These are phyloP conservation scores for Vigna angularis DNA, from an alignment of 306 rosid genomes.

Conservation along the genomic window DNA sequence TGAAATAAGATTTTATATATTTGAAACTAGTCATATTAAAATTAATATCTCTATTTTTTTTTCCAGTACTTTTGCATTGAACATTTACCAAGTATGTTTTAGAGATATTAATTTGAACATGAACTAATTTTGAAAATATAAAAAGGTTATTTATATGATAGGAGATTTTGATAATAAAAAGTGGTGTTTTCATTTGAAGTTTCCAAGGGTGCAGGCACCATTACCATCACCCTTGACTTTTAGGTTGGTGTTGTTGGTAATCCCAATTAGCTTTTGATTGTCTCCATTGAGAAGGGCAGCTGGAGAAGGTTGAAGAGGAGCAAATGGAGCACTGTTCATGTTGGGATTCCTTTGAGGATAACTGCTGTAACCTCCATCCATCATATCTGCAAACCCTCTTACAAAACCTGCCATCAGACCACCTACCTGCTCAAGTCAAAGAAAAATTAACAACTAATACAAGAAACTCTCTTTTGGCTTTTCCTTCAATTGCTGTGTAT, in stretches of 20 bases:
- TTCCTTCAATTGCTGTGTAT: conserved; percentile 5
- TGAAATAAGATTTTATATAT: too few species aligned
- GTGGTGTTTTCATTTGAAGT: conserved; percentile 32
- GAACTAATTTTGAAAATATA: too few species aligned
- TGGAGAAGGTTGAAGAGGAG: neutral
- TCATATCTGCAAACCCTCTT: conserved; percentile 2
- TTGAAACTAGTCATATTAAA: too few species aligned
- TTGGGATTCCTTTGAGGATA: neutral
- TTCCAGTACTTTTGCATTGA: too few species aligned
- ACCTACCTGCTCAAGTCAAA: too few species aligned
- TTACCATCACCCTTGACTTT: conserved; percentile 48
- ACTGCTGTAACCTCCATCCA: neutral
- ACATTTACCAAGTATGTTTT: too few species aligned
- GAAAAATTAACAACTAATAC: too few species aligned
- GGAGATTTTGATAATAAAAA: neutral
- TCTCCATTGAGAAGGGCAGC: conserved; percentile 40
- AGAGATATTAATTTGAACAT: too few species aligned
- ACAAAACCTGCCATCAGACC: conserved; percentile 42
- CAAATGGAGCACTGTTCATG: neutral
- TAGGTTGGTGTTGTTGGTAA: conserved; percentile 48
- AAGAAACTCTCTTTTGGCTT: neutral
- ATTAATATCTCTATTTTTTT: too few species aligned
- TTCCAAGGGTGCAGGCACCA: conserved; percentile 38
- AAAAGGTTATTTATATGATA: neutral
- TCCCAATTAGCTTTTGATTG: conserved; percentile 35